These are phyloP conservation scores for Gynochthodes officinalis DNA, from an alignment of 257 asterid genomes.

Conservation along the genomic window DNA sequence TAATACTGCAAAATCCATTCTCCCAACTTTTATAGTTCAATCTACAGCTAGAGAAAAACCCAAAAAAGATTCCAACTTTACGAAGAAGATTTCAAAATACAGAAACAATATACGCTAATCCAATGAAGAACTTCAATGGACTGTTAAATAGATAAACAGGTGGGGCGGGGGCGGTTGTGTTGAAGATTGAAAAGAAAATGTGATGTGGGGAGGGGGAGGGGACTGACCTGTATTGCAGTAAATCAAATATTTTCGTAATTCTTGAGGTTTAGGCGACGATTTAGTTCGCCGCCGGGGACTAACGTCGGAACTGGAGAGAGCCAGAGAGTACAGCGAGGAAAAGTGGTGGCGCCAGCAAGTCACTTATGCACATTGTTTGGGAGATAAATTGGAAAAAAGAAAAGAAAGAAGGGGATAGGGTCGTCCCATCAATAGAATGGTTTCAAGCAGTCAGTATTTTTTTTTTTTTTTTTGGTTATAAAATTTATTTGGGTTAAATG, in stretches of 20 bases:
- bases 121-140: neutral
- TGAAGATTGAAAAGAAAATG: neutral
- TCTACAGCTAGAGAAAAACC: conserved; percentile 4
- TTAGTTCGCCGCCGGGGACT: conserved; percentile 14
- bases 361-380: too few relatives aligned
- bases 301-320: conserved; percentile 4
- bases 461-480: too few relatives aligned
- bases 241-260: neutral
- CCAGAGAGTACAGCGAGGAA: neutral
- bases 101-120: neutral
- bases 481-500: too few relatives aligned
- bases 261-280: conserved; percentile 25
- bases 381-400: too few relatives aligned
- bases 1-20: conserved; percentile 46
- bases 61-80: neutral
- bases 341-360: conserved; percentile 5
- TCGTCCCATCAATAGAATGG: too few relatives aligned
- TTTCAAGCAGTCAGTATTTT: too few relatives aligned
- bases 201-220: neutral
- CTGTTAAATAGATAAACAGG: neutral
- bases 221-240: conserved; percentile 9
- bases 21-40: conserved; percentile 18
- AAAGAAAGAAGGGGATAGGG: too few relatives aligned
- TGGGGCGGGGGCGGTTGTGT: neutral
- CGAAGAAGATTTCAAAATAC: neutral